Conservation (phyloP, 371 early-diverging fungal genomes). For the Globomyces sp. region DNA sequence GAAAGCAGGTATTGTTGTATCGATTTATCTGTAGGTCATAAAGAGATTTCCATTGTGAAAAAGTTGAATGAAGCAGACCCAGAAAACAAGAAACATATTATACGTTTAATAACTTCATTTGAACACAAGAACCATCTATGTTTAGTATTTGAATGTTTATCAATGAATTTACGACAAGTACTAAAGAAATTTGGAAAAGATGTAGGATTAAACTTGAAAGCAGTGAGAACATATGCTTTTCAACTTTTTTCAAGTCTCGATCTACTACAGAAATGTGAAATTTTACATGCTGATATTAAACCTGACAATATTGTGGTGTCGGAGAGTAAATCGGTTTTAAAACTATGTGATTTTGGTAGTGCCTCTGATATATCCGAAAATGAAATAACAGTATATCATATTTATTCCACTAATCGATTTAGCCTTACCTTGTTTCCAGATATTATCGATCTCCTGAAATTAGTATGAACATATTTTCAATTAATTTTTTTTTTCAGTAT, state of each 20-base stretch:
- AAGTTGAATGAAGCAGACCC: slow-evolving; percentile 80
- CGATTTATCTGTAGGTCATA: slow-evolving; percentile 67
- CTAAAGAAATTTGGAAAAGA: slow-evolving; percentile 92
- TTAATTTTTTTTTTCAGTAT: slow-evolving; percentile 52
- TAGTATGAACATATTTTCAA: slow-evolving; percentile 46
- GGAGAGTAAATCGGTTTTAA: slow-evolving; percentile 74
- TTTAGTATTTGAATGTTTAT: slow-evolving; percentile 89
- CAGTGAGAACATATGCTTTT: slow-evolving; percentile 87
- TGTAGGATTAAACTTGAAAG: slow-evolving; percentile 87
- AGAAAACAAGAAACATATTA: slow-evolving; percentile 80
- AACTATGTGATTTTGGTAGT: slow-evolving; percentile 93
- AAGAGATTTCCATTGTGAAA: slow-evolving; percentile 84
- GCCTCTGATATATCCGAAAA: slow-evolving; percentile 83
- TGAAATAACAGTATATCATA: slow-evolving; percentile 64
- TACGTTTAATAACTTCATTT: slow-evolving; percentile 80
- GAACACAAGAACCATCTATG: slow-evolving; percentile 90
- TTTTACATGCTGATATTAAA: slow-evolving; percentile 98
- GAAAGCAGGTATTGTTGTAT: slow-evolving; percentile 57
- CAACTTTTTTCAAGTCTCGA: slow-evolving; percentile 88
- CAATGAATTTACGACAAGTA: slow-evolving; percentile 90
- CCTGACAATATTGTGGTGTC: slow-evolving; percentile 96
- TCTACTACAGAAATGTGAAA: slow-evolving; percentile 72
- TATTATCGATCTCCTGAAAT: slow-evolving; percentile 99
- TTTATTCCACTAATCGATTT: too few relatives aligned
- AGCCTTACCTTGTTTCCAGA: slow-evolving; percentile 90